Percentiles rank a stretch among this genome's conserved stretches.
Evolutionary conservation across 768 basidiomycete genomes (phyloP).

Genomic region (Mycena crocata): DNA sequence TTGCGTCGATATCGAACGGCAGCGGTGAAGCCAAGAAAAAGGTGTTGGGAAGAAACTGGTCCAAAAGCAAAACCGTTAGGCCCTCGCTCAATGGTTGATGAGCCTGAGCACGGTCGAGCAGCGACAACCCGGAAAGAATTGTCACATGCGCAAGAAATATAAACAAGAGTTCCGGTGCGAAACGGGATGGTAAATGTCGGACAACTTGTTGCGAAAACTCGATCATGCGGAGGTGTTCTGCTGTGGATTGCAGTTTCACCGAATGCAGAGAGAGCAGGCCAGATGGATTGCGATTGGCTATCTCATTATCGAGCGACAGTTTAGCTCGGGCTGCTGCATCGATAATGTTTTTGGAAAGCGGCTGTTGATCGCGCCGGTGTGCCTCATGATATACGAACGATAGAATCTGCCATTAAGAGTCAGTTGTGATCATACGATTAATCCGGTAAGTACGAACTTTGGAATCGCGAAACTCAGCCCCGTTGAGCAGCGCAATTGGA

Average conservation of each 20-base stretch:
- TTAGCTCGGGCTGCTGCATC: conserved; percentile 7
- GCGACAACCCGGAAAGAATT: conserved; percentile 37
- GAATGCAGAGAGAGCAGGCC: conserved; percentile 2
- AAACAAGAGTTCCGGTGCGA: conserved; percentile 24
- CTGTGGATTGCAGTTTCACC: background rate
- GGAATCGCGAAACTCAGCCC: conserved; percentile 69
- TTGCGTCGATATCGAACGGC: conserved; percentile 64
- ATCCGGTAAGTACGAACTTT: conserved; percentile 57
- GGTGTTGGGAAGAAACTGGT: conserved; percentile 54
- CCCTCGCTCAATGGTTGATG: conserved; percentile 38
- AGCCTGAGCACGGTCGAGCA: conserved; percentile 53
- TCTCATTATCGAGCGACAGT: conserved; percentile 15
- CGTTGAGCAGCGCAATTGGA: conserved; percentile 62
- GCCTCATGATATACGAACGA: conserved; percentile 66
- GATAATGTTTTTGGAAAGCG: conserved; percentile 29
- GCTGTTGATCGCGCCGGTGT: conserved; percentile 24
- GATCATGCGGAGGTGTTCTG: conserved; percentile 4
- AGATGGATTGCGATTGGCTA: background rate
- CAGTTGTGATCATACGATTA: background rate
- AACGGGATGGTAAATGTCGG: background rate
- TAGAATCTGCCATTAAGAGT: conserved; percentile 55
- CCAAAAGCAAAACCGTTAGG: conserved; percentile 46
- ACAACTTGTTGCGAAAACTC: background rate
- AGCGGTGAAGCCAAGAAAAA: conserved; percentile 44
- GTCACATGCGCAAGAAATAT: conserved; percentile 18